Evolutionary conservation across 1,284 basidiomycete species (phyloP), one percentile per base, ranked within the genome.

Genomic region (Paramarasmius palmivorus): DNA sequence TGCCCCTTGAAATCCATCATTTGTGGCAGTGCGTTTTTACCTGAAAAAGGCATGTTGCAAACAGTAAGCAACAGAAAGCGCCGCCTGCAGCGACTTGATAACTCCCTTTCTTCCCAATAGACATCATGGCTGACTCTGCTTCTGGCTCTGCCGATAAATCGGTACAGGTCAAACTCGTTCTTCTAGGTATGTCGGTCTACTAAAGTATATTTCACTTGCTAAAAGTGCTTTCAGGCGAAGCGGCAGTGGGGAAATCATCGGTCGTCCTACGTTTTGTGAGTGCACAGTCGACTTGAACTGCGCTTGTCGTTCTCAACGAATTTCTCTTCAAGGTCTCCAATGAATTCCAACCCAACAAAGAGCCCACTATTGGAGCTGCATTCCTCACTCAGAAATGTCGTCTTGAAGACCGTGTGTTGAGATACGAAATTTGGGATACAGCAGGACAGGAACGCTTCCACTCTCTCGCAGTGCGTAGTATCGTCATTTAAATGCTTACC

Each of bases 221-320:
- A 50, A 36, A 17, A 26, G 19, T 29, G 29, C 51, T 17, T 54
- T 38, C 67, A 96, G 93, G 96, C 63, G 97, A 99, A 79, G 95
- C 96, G 57, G 96, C 97, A 54, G 97, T 99, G 52, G 97, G 97
- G 60, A 99, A 99, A 79, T 98, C 95, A n/a, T 98, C 95, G 23
- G 88, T 99, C 55, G 97, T 99, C 37, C 84, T 99, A 57, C 90
- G 97, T 71, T 99, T 99, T 69, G 95, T 98, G 70, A 68, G 88
- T 82, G n/a, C 20, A 39, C 7, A 34, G 15, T 39, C 20, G 32
- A 8, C 44, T 32, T 32, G 25, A 4, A 26, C 41, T 23, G 41
- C 19, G 29, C 29, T 32, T 32, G 7, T 32, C 23, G 23, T 44
- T 26, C 19, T 46, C 29, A 46, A 15, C 32, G n/a, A 4, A 46